Evolutionary conservation across 192 early-diverging fungal species (phyloP).

Genomic region (Dispira parvispora): DNA sequence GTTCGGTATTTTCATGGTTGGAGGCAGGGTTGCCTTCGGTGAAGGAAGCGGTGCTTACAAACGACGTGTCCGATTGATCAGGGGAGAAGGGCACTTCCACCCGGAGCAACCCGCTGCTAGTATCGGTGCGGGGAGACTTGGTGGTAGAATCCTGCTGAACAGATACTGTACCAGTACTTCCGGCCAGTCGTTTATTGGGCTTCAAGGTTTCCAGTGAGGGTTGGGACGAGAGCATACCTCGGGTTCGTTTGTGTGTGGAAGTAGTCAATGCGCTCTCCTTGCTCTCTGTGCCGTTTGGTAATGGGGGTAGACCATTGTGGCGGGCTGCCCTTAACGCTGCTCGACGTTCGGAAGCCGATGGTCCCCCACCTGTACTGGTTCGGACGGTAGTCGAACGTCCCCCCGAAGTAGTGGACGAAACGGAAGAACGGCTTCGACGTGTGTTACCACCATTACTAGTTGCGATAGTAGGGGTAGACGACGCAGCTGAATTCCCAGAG

Average conservation of each 20-base stretch:
- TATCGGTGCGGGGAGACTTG: too few species aligned
- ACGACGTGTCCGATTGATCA: not conserved
- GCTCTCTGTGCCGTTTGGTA: too few species aligned
- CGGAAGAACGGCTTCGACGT: not conserved
- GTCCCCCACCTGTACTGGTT: not conserved
- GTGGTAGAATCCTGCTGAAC: too few species aligned
- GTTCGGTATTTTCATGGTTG: not conserved
- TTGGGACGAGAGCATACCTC: not conserved
- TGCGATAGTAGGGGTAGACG: not conserved
- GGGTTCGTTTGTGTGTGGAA: not conserved
- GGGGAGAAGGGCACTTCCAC: not conserved
- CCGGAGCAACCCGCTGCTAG: too few species aligned
- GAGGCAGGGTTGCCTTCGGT: not conserved
- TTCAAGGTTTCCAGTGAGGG: slow-evolving; percentile 10
- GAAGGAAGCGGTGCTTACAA: not conserved
- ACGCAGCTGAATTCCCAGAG: not conserved
- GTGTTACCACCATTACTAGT: not conserved
- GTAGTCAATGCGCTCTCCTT: too few species aligned
- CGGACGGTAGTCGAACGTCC: too few species aligned
- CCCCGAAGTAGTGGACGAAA: too few species aligned
- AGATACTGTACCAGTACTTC: not conserved
- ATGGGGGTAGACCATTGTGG: not conserved
- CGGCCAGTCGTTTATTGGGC: slow-evolving; percentile 3
- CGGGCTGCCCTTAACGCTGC: not conserved
- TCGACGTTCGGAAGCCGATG: not conserved